Base-by-base conservation (phyloP, 495 filamentous ascomycete species). In the Corynascus novoguineensis region DNA sequence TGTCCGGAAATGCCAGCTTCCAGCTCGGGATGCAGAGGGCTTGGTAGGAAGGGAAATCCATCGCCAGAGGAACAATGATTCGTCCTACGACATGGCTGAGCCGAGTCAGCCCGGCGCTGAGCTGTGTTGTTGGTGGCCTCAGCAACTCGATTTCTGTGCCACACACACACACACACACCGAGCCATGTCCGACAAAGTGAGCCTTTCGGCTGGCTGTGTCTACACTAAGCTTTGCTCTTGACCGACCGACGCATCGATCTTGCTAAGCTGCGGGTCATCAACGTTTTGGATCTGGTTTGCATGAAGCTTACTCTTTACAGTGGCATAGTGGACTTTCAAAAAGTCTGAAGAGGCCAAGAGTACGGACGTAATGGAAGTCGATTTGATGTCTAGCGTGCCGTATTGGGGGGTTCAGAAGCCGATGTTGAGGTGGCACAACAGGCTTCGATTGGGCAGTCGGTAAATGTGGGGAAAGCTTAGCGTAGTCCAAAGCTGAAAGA, bases 91-190 rank as follows among this genome's bases (percentile, higher is more conserved):
- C 51, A 17, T 34, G 21, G 25, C 51, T 45, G 15, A 44, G 40
- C 51, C 51, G 28, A 45, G 40, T 54, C 51, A 54, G 51, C 51
- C 51, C 7, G 21, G 15, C 3, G 34, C 34, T 5, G 48, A 50
- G 48, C 48, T 32, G 48, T 24, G 47, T 21, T 24, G 29, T 19
- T 28, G 50, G 32, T 42, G 50, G 15, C 32, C 21, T 25, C 22
- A 4, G 4, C 32, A 17, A 44, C n/a, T 53, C 37, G 29, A 32
- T 42, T 44, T 53, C 50, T 31, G 50, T 44, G 50, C 50, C 37
- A 8, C n/a, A n/a, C n/a, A n/a, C n/a, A n/a, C n/a, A n/a, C n/a
- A n/a, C n/a, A n/a, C n/a, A n/a, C 37, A 31, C 17, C 47, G 17
- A 21, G 46, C 28, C 17, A 9, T 49, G 25, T 1, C 22, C 6